A percentile compares a stretch with the other conserved stretches of the same genome.
phyloP scores from a whole-genome alignment of 139 green algal genomes.

The Tetradesmus lagerheimii region DNA sequence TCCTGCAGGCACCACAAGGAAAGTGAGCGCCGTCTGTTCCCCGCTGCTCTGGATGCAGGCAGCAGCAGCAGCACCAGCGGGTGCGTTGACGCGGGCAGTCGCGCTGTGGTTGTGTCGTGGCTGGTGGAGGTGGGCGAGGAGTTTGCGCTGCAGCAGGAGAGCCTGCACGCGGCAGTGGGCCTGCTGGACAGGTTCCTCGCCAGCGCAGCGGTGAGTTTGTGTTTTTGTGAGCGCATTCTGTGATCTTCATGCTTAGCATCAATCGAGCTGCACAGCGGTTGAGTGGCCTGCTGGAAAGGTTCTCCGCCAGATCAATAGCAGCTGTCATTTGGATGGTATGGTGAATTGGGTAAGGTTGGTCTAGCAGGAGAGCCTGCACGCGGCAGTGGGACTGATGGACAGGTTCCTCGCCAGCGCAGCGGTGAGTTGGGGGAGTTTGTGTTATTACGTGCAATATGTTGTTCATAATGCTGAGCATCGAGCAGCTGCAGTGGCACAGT shows the following conservation, averaged over 20 bases:
- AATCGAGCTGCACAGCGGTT: too few species aligned
- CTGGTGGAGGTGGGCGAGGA: conserved; percentile 66
- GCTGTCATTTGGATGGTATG: too few species aligned
- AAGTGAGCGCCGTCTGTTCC: not conserved
- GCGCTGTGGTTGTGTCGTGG: conserved; percentile 62
- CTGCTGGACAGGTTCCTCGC: conserved; percentile 72
- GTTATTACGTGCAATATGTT: too few species aligned
- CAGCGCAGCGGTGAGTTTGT: conserved; percentile 10
- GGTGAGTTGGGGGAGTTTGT: too few species aligned
- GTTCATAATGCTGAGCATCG: too few species aligned
- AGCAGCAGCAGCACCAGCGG: too few species aligned
- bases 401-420: conserved; percentile 59
- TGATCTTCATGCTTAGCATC: too few species aligned
- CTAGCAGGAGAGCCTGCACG: conserved; percentile 69
- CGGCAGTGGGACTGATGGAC: conserved; percentile 61
- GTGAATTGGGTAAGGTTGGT: too few species aligned
- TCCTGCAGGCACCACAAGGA: conserved; percentile 24
- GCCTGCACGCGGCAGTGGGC: conserved; percentile 57
- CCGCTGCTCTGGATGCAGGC: not conserved
- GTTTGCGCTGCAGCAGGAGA: conserved; percentile 70
- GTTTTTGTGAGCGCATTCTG: too few species aligned
- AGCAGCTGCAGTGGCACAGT: too few species aligned
- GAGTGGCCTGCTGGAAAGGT: too few species aligned
- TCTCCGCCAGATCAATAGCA: too few species aligned
- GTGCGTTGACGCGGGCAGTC: conserved; percentile 52